These are phyloP conservation scores for Aurantiochytrium sp. DNA, from an alignment of 108 stramenopile species.

Conservation along the genomic window DNA sequence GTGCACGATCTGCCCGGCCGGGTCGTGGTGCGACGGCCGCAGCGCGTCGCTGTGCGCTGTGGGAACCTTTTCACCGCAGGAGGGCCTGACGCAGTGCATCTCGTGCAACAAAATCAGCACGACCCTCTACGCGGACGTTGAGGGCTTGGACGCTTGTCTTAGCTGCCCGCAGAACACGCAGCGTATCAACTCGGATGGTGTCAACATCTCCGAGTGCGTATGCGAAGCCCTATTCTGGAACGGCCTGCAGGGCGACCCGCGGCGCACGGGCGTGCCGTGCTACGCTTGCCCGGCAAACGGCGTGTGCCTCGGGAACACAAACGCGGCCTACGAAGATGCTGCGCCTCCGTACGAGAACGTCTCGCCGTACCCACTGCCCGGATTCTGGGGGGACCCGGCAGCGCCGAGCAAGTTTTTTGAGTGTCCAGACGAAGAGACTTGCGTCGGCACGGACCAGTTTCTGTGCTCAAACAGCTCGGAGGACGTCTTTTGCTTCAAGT, in stretches of 20 bases:
- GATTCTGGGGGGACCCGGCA: not conserved
- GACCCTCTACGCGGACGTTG: not conserved
- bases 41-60: not conserved
- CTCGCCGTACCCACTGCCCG: not conserved
- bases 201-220: not conserved
- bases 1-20: not conserved
- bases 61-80: not conserved
- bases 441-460: not conserved
- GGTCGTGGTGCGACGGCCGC: not conserved
- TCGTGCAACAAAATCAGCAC: not conserved
- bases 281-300: not conserved
- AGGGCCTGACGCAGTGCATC: not conserved
- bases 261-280: not conserved
- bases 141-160: not conserved
- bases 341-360: not conserved
- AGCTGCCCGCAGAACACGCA: not conserved
- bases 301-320: not conserved
- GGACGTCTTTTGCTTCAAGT: not conserved
- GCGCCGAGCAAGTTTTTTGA: not conserved
- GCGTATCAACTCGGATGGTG: not conserved
- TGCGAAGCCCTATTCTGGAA: not conserved
- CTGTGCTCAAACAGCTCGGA: not conserved
- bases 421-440: not conserved
- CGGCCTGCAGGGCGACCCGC: not conserved
- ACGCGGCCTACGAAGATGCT: not conserved